phyloP scores from a whole-genome alignment of 176 grass and related monocot species.

The barley (Hordeum vulgare) region MorexV3_pseudomolecules_assembly NC_058522.1:461827885-461828384 shows the following conservation, averaged over 20 bases:
- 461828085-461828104: neutral
- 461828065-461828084: neutral
- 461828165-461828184: neutral
- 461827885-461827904: conserved; percentile 94
- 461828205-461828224: neutral
- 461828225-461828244: neutral
- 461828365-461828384: conserved; percentile 69
- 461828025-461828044: neutral
- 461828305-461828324: conserved; percentile 11
- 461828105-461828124: neutral
- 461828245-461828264: neutral
- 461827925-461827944: neutral
- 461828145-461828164: neutral
- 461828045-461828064: neutral
- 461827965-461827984: neutral
- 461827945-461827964: neutral
- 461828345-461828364: conserved; percentile 88
- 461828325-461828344: conserved; percentile 30
- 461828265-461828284: neutral
- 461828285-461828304: neutral
- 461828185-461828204: neutral
- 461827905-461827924: conserved; percentile 49
- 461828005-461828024: neutral
- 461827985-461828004: neutral
- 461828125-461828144: neutral